phyloP scores from a whole-genome alignment of 2,329 filamentous ascomycete genomes.

The Podosphaera aphanis region DNA sequence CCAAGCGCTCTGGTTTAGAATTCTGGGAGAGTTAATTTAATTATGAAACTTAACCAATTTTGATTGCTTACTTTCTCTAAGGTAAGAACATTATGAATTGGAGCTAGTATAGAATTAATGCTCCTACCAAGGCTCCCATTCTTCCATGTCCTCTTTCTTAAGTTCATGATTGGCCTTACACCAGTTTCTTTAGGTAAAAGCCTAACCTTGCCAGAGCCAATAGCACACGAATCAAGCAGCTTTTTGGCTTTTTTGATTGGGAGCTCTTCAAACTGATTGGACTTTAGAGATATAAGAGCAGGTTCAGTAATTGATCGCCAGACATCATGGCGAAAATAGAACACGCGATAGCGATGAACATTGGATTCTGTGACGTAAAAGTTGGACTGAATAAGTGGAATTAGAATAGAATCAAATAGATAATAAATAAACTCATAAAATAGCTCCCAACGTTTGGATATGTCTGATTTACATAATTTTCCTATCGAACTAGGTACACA shows the following conservation, averaged over 20 bases:
- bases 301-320: conserved; percentile 63
- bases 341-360: conserved; percentile 53
- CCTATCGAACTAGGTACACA: conserved; percentile 23
- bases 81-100: conserved; percentile 53
- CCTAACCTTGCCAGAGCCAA: conserved; percentile 60
- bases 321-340: conserved; percentile 86
- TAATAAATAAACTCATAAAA: conserved; percentile 78
- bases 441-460: conserved; percentile 52
- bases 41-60: neutral
- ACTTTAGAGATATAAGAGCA: conserved; percentile 41
- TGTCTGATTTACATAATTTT: conserved; percentile 48
- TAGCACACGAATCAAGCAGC: conserved; percentile 33
- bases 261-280: conserved; percentile 58
- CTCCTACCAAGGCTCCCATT: conserved; percentile 32
- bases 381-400: conserved; percentile 65
- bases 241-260: conserved; percentile 29
- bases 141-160: conserved; percentile 39
- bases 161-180: conserved; percentile 69
- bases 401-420: conserved; percentile 71
- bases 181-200: conserved; percentile 59
- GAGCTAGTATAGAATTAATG: conserved; percentile 47
- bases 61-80: conserved; percentile 43
- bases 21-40: conserved; percentile 15
- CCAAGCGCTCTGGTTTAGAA: conserved; percentile 36
- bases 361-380: conserved; percentile 92